Conservation (phyloP, 805 yeast species). For the Pichia sporocuriosa region DNA sequence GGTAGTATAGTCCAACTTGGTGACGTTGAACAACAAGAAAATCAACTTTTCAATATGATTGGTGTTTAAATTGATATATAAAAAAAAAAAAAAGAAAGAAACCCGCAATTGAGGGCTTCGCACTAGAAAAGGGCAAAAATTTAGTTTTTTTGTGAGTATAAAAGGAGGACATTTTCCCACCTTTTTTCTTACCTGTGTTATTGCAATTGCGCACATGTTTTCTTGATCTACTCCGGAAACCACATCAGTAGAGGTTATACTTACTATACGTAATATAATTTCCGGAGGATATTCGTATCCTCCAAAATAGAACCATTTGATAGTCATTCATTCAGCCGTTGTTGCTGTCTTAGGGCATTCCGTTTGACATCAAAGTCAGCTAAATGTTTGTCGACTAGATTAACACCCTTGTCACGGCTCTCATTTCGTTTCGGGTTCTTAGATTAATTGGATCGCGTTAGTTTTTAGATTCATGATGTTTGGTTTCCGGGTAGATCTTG, state of each 20-base stretch:
- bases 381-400: conserved; percentile 64
- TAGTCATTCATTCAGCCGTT: conserved; percentile 35
- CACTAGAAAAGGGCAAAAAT: not conserved
- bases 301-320: conserved; percentile 40
- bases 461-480: conserved; percentile 27
- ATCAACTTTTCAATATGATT: conserved; percentile 24
- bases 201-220: not conserved
- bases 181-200: not conserved
- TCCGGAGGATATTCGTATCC: conserved; percentile 11
- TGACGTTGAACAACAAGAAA: conserved; percentile 26
- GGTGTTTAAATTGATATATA: conserved; percentile 15
- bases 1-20: conserved; percentile 28
- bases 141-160: conserved; percentile 2
- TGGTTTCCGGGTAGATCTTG: conserved; percentile 14
- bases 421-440: conserved; percentile 75
- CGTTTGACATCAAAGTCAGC: conserved; percentile 41
- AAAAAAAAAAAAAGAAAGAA: not conserved
- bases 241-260: conserved; percentile 81
- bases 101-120: conserved; percentile 8
- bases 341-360: conserved; percentile 27
- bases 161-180: conserved; percentile 6
- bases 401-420: conserved; percentile 68
- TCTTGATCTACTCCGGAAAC: conserved; percentile 26
- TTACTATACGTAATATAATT: conserved; percentile 47
- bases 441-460: conserved; percentile 40